Evolutionary conservation across 2,329 filamentous ascomycete species (phyloP), one percentile per base, ranked within the genome.

Genomic region (Aureobasidium musti): DNA sequence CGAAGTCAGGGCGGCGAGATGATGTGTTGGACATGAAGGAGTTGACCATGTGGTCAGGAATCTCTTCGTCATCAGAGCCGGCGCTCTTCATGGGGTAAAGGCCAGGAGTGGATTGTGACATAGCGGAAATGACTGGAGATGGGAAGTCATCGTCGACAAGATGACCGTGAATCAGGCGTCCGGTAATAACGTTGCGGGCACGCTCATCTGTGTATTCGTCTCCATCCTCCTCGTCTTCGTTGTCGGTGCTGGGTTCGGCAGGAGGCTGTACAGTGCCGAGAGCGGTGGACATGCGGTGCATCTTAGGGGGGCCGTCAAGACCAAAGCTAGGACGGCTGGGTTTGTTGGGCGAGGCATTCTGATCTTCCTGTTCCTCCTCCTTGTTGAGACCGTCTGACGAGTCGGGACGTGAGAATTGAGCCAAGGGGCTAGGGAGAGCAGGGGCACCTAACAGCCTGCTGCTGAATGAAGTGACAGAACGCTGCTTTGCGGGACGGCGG

Each of bases 131-230:
- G 54, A 85, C 83, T 19, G 92, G 90, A 1, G 92, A 96, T 2
- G 90, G 90, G 74, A 92, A 94, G 75, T 97, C 90, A 75, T 97
- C 95, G 69, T 96, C 91, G 13, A 99, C 95, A 71, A 99, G 90
- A 75, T 98, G 95, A 17, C 95, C 95, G 72, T 97, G 92, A 10
- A 98, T 87, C 50, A 99, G 83, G 63, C 95, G 89, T 11, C 92
- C 94, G 67, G 93, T 94, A 49, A 93, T 96, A 56, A 99, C 93
- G 75, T 98, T 93, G 47, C 89, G 86, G 21, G 91, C 92, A 67
- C 91, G 89, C 77, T 77, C 77, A 60, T 79, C 77, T 17, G 69
- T 72, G 52, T 76, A 77, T 41, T 77, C 73, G 23, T 49, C 49
- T n/a, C n/a, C 61, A n/a, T 45, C 61, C 5, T 54, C 61, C 45